A percentile compares a stretch with the other conserved stretches of the same genome.
These are phyloP conservation scores for Pythium angustatum DNA, from an alignment of 352 stramenopile genomes.

Conservation along the genomic window DNA sequence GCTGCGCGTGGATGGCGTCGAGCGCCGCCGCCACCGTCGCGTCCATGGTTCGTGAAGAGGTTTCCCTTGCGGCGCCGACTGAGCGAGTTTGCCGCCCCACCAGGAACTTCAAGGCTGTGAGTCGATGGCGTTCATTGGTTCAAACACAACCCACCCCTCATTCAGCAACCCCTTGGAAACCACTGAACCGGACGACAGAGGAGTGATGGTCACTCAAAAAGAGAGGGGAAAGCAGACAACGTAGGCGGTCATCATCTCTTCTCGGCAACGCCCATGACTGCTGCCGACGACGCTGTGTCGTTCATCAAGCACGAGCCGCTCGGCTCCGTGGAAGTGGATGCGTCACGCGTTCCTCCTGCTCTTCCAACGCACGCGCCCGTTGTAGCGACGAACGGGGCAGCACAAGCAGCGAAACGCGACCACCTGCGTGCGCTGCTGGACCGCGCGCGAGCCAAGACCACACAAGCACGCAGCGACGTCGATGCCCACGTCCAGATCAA, in stretches of 20 bases:
- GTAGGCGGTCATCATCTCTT: background rate
- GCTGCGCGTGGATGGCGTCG: constrained; percentile 25
- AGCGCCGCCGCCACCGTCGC: constrained; percentile 15
- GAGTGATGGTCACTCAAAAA: constrained; percentile 6
- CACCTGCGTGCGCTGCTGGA: constrained; percentile 45
- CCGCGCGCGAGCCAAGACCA: constrained; percentile 29
- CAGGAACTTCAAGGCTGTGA: constrained; percentile 13
- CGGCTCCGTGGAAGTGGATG: background rate
- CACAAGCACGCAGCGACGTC: background rate
- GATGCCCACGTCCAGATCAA: background rate
- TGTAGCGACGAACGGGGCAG: background rate
- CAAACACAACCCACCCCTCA: background rate
- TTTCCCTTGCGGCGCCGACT: background rate
- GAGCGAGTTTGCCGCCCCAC: background rate
- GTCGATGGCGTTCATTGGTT: background rate
- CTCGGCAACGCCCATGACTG: background rate
- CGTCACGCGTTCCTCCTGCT: background rate
- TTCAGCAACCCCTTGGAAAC: constrained; percentile 2
- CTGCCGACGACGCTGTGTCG: background rate
- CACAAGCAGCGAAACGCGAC: constrained; percentile 14
- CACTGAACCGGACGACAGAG: background rate
- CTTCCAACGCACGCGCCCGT: background rate
- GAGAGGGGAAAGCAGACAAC: background rate
- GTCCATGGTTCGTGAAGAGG: too few species aligned
- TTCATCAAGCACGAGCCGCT: constrained; percentile 18